Evolutionary conservation across 805 yeast species (phyloP).

Genomic region (Diddensiella transvaalensis): DNA sequence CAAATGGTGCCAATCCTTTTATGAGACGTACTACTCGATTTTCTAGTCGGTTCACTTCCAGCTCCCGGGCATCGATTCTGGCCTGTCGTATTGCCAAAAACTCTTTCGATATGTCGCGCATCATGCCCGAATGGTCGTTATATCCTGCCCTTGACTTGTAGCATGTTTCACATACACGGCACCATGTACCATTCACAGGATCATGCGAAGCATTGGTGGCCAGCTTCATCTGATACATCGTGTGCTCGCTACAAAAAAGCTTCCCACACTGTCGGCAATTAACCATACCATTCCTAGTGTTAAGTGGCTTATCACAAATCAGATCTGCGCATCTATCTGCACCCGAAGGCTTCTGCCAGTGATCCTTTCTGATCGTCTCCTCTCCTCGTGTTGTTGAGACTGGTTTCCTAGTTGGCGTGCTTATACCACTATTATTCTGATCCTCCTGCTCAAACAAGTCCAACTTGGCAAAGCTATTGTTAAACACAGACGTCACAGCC

Average conservation of each 20-base stretch:
- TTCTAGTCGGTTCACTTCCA: conserved; percentile 57
- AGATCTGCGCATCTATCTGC: conserved; percentile 41
- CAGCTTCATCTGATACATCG: conserved; percentile 51
- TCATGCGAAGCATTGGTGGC: conserved; percentile 46
- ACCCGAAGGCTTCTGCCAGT: conserved; percentile 54
- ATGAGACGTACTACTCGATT: conserved; percentile 45
- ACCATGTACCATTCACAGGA: conserved; percentile 56
- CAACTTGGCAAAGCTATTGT: conserved; percentile 39
- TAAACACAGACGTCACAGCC: conserved; percentile 29
- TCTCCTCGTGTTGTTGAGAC: conserved; percentile 26
- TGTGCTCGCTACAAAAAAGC: conserved; percentile 64
- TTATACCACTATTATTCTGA: not conserved
- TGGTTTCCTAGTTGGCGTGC: not conserved
- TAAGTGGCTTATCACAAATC: conserved; percentile 43
- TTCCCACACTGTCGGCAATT: conserved; percentile 78
- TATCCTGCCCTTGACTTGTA: conserved; percentile 54
- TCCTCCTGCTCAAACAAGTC: conserved; percentile 43
- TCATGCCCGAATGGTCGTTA: conserved; percentile 40
- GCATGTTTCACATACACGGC: conserved; percentile 65
- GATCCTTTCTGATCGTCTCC: conserved; percentile 41
- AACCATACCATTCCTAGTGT: conserved; percentile 51
- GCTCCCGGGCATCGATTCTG: conserved; percentile 45
- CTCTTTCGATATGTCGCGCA: conserved; percentile 42
- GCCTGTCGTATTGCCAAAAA: conserved; percentile 43
- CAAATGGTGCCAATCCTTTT: conserved; percentile 21